Evolutionary conservation across 2,329 filamentous ascomycete genomes (phyloP).

Genomic region (Mariannaea elegans): DNA sequence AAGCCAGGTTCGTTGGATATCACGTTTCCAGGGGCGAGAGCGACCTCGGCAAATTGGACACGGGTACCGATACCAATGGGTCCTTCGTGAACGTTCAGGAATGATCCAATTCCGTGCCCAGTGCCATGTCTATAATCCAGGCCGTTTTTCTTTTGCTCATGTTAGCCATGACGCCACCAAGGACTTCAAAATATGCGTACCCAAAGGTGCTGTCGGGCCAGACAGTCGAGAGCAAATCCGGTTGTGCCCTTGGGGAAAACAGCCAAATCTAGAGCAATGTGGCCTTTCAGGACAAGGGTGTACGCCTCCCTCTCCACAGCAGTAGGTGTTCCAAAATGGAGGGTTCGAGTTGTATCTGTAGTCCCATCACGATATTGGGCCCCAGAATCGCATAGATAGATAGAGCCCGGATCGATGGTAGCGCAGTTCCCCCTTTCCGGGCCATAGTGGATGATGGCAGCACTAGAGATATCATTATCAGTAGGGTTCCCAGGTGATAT

Average conservation of each 20-base stretch:
- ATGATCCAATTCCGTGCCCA: slow-evolving; percentile 94
- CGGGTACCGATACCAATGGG: slow-evolving; percentile 96
- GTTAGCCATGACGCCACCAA: slow-evolving; percentile 26
- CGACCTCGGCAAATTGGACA: slow-evolving; percentile 89
- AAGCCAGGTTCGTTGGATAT: slow-evolving; percentile 96
- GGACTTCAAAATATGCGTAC: slow-evolving; percentile 54
- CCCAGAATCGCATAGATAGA: slow-evolving; percentile 97
- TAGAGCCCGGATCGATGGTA: slow-evolving; percentile 80
- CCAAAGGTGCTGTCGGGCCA: slow-evolving; percentile 94
- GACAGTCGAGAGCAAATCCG: slow-evolving; percentile 87
- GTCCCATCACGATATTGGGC: slow-evolving; percentile 97
- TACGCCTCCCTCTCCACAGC: slow-evolving; percentile 88
- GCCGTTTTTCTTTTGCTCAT: slow-evolving; percentile 62
- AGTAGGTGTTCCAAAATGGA: slow-evolving; percentile 89
- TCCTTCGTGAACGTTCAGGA: slow-evolving; percentile 95
- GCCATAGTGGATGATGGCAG: slow-evolving; percentile 95
- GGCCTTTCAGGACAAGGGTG: slow-evolving; percentile 92
- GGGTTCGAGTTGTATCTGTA: slow-evolving; percentile 91
- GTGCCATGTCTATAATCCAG: slow-evolving; percentile 97
- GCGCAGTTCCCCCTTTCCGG: slow-evolving; percentile 86
- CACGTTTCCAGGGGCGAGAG: slow-evolving; percentile 90
- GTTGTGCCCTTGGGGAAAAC: slow-evolving; percentile 96
- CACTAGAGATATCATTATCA: slow-evolving; percentile 60
- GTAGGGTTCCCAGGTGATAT: background rate
- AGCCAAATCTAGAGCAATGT: slow-evolving; percentile 86